Conservation (phyloP, 768 basidiomycete species). For the Lyophyllum shimeji region DNA sequence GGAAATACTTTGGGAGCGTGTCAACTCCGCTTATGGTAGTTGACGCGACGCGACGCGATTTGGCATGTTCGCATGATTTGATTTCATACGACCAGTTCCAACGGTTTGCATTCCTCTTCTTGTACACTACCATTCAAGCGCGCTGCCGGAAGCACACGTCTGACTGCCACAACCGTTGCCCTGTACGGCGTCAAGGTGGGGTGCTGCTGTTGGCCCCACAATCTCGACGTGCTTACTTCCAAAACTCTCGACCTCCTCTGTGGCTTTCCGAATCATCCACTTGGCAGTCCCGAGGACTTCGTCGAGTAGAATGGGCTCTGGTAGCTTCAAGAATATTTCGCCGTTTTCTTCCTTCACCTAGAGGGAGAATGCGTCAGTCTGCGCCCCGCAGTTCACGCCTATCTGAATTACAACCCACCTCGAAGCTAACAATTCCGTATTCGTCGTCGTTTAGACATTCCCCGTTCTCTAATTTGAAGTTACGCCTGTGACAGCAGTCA, state of each 20-base stretch:
- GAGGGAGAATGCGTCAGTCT: background rate
- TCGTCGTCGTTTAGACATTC: constrained; percentile 58
- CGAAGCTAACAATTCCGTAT: constrained; percentile 62
- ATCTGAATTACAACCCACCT: constrained; percentile 43
- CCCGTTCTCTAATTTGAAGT: constrained; percentile 57
- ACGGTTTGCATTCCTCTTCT: background rate
- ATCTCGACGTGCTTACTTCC: constrained; percentile 32
- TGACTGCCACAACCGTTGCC: background rate
- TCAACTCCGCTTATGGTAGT: constrained; percentile 29
- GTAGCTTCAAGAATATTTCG: constrained; percentile 46
- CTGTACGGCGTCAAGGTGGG: background rate
- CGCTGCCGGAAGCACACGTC: background rate
- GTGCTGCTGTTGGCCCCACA: constrained; percentile 14
- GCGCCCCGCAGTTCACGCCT: background rate
- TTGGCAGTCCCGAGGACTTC: constrained; percentile 60
- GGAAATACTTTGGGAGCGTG: constrained; percentile 27
- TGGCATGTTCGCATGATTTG: too few relatives aligned
- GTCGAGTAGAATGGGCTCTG: constrained; percentile 57
- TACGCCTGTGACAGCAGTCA: constrained; percentile 58
- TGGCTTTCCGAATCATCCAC: constrained; percentile 60
- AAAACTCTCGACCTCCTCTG: constrained; percentile 36
- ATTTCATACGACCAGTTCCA: too few relatives aligned
- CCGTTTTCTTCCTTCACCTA: constrained; percentile 19
- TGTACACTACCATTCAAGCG: constrained; percentile 5
- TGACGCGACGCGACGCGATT: background rate